These are phyloP conservation scores for Eimeria falciformis DNA, from an alignment of 169 alveolate species.

Conservation along the genomic window DNA sequence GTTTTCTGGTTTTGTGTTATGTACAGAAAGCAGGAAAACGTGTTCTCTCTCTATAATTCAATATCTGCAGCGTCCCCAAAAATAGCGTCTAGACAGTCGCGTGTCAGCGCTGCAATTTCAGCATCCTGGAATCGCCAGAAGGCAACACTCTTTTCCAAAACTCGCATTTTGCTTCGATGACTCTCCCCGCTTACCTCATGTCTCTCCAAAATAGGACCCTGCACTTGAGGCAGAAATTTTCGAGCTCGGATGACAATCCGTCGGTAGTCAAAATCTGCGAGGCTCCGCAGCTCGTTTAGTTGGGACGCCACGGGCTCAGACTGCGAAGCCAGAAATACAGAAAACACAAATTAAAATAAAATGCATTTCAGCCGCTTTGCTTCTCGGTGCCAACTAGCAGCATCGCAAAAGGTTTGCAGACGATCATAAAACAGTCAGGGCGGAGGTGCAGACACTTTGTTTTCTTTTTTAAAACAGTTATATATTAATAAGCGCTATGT, in stretches of 20 bases:
- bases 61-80: conserved; percentile 75
- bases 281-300: conserved; percentile 36
- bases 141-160: conserved; percentile 59
- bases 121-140: conserved; percentile 55
- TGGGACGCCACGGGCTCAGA: conserved; percentile 32
- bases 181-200: conserved; percentile 21
- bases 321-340: neutral
- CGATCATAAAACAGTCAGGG: too few relatives aligned
- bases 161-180: conserved; percentile 38
- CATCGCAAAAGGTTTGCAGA: too few relatives aligned
- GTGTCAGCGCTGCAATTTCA: conserved; percentile 6
- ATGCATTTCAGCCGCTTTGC: neutral
- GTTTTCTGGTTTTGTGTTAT: neutral
- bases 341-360: neutral
- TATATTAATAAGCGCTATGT: neutral
- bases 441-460: neutral
- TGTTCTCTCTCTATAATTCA: neutral
- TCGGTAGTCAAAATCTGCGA: conserved; percentile 69
- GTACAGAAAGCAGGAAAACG: neutral
- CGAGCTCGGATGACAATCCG: conserved; percentile 57
- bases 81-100: conserved; percentile 71
- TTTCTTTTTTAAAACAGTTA: neutral
- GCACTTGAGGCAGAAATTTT: conserved; percentile 72
- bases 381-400: too few relatives aligned
- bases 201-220: conserved; percentile 43